Evolutionary conservation across 177 flowering plant species (phyloP).

Genomic region (Vitis hybrid): DNA sequence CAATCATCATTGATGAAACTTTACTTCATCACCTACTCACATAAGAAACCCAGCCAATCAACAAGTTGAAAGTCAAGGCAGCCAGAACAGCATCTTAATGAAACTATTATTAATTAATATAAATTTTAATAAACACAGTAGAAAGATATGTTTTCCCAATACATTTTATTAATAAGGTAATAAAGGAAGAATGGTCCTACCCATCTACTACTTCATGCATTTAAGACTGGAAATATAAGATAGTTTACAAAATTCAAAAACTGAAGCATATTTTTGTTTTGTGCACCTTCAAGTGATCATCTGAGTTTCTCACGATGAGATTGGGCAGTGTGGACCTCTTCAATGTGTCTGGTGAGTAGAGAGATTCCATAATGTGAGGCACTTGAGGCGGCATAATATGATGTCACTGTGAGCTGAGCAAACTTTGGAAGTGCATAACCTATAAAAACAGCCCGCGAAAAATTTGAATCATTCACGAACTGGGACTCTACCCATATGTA

Average conservation of each 20-base stretch:
- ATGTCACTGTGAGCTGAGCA: slow-evolving; percentile 83
- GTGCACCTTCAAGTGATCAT: slow-evolving; percentile 29
- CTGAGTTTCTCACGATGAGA: slow-evolving; percentile 30
- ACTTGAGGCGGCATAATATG: slow-evolving; percentile 92
- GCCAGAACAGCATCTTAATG: neutral
- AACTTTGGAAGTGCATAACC: slow-evolving; percentile 84
- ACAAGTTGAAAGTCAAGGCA: neutral
- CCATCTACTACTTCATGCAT: neutral
- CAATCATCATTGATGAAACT: neutral
- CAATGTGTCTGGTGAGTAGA: slow-evolving; percentile 70
- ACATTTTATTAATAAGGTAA: neutral
- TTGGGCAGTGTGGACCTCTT: slow-evolving; percentile 48
- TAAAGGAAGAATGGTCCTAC: neutral
- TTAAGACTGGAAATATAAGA: neutral
- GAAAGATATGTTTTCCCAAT: neutral
- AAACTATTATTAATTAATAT: neutral
- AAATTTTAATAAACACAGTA: neutral
- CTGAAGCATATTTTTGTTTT: neutral
- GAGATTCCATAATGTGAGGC: slow-evolving; percentile 89
- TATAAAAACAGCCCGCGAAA: slow-evolving; percentile 20
- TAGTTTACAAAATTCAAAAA: slow-evolving; percentile 13
- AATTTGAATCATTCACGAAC: neutral
- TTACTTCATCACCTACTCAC: neutral
- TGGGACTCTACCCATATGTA: no score
- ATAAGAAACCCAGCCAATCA: neutral